A percentile compares a stretch with the other conserved stretches of the same genome.
phyloP scores from a whole-genome alignment of 345 rosid species.

The Gynandropsis gynandra region DNA sequence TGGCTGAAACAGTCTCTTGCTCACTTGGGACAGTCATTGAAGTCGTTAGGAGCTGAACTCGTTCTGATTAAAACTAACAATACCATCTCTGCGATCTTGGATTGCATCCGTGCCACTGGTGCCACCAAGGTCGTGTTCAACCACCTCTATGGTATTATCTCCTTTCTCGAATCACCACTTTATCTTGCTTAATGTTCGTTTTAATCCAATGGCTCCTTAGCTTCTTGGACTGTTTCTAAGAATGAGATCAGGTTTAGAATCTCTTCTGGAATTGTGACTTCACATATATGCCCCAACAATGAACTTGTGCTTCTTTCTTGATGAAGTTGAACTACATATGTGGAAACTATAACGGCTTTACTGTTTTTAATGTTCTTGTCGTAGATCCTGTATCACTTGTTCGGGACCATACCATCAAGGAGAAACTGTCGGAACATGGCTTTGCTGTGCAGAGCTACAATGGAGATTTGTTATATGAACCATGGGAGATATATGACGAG shows the following conservation, averaged over 20 bases:
- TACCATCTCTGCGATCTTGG: constrained; percentile 59
- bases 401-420: constrained; percentile 74
- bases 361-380: background rate
- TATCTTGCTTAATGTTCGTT: background rate
- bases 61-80: constrained; percentile 55
- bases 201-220: background rate
- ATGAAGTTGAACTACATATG: no score
- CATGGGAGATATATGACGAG: constrained; percentile 80
- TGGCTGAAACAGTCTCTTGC: constrained; percentile 88
- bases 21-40: constrained; percentile 57
- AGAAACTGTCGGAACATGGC: constrained; percentile 57
- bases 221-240: background rate
- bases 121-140: constrained; percentile 81
- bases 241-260: no score
- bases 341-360: background rate
- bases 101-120: constrained; percentile 48
- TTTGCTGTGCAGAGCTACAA: constrained; percentile 84
- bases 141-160: constrained; percentile 69
- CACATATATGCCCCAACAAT: no score
- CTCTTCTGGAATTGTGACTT: no score
- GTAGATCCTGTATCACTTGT: constrained; percentile 80
- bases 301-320: no score
- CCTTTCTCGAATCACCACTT: background rate
- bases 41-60: constrained; percentile 73
- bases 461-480: constrained; percentile 84